These are phyloP conservation scores for Sugiyamaella boreocaroliniensis DNA, from an alignment of 805 yeast genomes.

Conservation along the genomic window DNA sequence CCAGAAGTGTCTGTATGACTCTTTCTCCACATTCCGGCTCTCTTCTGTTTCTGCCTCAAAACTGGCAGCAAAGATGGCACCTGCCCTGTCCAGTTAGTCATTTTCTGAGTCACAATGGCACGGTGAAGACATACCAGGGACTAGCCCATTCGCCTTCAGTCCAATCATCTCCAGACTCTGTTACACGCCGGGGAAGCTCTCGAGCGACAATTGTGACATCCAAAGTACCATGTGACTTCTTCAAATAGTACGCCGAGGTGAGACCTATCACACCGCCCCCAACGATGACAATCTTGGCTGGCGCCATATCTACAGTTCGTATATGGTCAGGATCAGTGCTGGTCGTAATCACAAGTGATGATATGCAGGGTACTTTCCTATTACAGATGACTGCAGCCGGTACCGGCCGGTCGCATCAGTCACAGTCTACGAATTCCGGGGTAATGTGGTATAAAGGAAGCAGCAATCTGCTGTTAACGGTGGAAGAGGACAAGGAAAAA, in stretches of 20 bases:
- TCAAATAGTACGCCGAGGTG: conserved; percentile 15
- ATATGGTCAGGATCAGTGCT: too few relatives aligned
- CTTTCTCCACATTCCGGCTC: conserved; percentile 7
- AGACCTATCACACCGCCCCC: conserved; percentile 21
- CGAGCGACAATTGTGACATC: conserved; percentile 17
- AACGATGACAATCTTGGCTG: conserved; percentile 9
- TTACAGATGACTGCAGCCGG: background rate
- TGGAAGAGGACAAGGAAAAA: background rate
- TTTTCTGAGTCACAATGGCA: background rate
- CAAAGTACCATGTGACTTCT: background rate
- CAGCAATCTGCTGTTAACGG: background rate
- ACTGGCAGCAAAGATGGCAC: conserved; percentile 17
- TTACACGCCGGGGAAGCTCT: conserved; percentile 13
- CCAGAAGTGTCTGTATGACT: conserved; percentile 16
- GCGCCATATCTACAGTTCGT: background rate
- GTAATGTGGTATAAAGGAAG: background rate
- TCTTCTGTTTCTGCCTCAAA: conserved; percentile 2
- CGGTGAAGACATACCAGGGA: conserved; percentile 11
- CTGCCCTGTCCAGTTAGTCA: conserved; percentile 10
- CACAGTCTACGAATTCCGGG: background rate
- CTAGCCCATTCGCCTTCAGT: conserved; percentile 18
- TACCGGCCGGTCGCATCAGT: background rate
- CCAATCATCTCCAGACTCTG: conserved; percentile 19
- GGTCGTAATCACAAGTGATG: too few relatives aligned
- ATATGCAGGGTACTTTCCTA: background rate